phyloP scores from a whole-genome alignment of 345 rosid species.

The Erysimum cheiranthoides region DNA sequence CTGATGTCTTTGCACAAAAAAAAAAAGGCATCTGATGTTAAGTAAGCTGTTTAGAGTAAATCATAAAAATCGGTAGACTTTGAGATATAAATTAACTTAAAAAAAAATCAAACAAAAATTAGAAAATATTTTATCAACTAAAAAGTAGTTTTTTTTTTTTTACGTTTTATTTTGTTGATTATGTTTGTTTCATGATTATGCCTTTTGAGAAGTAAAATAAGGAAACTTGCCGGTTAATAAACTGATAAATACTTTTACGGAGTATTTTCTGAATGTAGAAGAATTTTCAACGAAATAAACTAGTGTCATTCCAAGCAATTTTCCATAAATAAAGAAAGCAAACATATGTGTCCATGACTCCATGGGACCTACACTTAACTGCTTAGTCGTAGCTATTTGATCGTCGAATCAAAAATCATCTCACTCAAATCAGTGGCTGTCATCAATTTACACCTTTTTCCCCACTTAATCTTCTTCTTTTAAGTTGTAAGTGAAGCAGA shows the following conservation, averaged over 20 bases:
- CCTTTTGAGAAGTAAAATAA: not conserved
- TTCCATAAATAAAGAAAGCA: no score
- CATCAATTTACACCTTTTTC: not conserved
- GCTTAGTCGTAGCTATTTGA: not conserved
- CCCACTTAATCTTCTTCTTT: conserved; percentile 19
- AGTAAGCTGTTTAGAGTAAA: no score
- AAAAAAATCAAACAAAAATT: no score
- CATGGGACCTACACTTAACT: not conserved
- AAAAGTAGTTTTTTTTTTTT: no score
- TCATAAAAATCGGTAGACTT: no score
- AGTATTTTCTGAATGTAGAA: not conserved
- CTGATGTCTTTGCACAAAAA: no score
- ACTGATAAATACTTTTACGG: conserved; percentile 2
- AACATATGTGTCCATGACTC: conserved; percentile 1
- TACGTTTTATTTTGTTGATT: not conserved
- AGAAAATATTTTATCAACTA: no score
- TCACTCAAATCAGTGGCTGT: conserved; percentile 20
- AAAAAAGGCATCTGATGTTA: no score
- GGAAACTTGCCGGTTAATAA: conserved; percentile 28
- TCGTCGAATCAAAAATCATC: conserved; percentile 24
- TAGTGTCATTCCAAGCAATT: not conserved
- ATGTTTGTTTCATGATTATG: conserved; percentile 13
- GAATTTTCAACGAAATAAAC: not conserved
- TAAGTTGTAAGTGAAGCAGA: conserved; percentile 32
- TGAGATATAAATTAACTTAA: no score